Evolutionary conservation across 176 grass and related monocot species (phyloP).

Genomic region (Lolium multiflorum): DNA sequence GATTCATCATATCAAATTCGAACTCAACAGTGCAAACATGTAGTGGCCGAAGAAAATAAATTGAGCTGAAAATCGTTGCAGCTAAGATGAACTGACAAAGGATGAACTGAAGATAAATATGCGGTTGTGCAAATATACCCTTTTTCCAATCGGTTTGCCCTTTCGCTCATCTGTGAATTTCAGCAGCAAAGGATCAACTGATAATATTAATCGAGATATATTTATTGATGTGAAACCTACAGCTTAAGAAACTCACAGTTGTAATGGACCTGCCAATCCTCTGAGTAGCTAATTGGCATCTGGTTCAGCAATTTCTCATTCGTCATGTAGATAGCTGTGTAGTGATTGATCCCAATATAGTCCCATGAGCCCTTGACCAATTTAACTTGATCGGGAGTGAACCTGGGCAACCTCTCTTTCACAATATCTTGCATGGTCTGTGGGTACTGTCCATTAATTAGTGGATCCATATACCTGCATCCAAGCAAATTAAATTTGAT

Average conservation of each 20-base stretch:
- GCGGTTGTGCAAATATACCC: slow-evolving; percentile 29
- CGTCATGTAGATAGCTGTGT: slow-evolving; percentile 76
- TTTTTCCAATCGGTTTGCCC: slow-evolving; percentile 69
- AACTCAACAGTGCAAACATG: not conserved
- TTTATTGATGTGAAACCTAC: not conserved
- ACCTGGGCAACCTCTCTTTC: slow-evolving; percentile 64
- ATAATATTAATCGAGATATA: not conserved
- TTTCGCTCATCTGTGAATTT: slow-evolving; percentile 54
- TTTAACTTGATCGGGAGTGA: slow-evolving; percentile 69
- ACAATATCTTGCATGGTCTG: slow-evolving; percentile 72
- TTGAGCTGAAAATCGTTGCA: not conserved
- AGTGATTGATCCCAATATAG: slow-evolving; percentile 83
- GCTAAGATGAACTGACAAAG: not conserved
- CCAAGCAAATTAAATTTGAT: not conserved
- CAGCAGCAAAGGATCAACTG: not conserved
- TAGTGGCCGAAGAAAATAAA: not conserved
- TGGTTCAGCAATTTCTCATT: slow-evolving; percentile 37
- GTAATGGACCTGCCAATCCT: slow-evolving; percentile 61
- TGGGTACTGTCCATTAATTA: slow-evolving; percentile 73
- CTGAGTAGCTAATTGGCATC: slow-evolving; percentile 56
- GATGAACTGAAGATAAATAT: not conserved
- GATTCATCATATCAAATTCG: not conserved
- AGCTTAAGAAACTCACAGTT: slow-evolving; percentile 24
- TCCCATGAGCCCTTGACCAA: slow-evolving; percentile 85
- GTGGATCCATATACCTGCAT: slow-evolving; percentile 75